Evolutionary conservation across 2,329 filamentous ascomycete genomes (phyloP).

Genomic region (Exophiala calicioides): DNA sequence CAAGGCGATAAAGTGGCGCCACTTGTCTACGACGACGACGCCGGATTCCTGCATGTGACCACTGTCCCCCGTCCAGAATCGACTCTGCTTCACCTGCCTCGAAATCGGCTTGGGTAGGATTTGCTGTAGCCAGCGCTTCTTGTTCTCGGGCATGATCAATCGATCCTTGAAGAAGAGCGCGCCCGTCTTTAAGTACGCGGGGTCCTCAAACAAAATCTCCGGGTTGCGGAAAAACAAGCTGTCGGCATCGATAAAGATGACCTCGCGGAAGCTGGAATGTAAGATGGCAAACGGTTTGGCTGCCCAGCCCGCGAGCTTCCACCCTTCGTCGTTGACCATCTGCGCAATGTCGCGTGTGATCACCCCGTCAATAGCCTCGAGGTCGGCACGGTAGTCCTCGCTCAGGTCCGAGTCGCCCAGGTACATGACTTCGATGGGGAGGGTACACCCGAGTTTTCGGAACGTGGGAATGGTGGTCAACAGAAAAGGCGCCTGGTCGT

Average conservation of each 20-base stretch:
- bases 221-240: conserved; percentile 48
- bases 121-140: conserved; percentile 44
- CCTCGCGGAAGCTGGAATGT: conserved; percentile 50
- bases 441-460: conserved; percentile 30
- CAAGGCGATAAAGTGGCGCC: conserved; percentile 48
- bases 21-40: conserved; percentile 51
- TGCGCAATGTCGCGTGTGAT: conserved; percentile 47
- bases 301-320: conserved; percentile 49
- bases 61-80: conserved; percentile 31
- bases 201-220: conserved; percentile 45
- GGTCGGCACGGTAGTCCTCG: conserved; percentile 43
- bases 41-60: conserved; percentile 46
- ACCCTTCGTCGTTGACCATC: conserved; percentile 49
- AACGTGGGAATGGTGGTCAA: conserved; percentile 43
- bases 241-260: conserved; percentile 52
- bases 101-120: conserved; percentile 48
- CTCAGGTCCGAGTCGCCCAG: conserved; percentile 48
- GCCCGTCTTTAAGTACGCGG: conserved; percentile 44
- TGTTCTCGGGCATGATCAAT: conserved; percentile 42
- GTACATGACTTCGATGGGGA: conserved; percentile 33
- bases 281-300: conserved; percentile 51
- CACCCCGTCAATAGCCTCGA: conserved; percentile 47
- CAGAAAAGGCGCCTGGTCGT: conserved; percentile 46
- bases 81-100: conserved; percentile 40
- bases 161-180: conserved; percentile 52